These are phyloP conservation scores for Sporothrix curviconia DNA, from an alignment of 2,329 filamentous ascomycete genomes.

Conservation along the genomic window DNA sequence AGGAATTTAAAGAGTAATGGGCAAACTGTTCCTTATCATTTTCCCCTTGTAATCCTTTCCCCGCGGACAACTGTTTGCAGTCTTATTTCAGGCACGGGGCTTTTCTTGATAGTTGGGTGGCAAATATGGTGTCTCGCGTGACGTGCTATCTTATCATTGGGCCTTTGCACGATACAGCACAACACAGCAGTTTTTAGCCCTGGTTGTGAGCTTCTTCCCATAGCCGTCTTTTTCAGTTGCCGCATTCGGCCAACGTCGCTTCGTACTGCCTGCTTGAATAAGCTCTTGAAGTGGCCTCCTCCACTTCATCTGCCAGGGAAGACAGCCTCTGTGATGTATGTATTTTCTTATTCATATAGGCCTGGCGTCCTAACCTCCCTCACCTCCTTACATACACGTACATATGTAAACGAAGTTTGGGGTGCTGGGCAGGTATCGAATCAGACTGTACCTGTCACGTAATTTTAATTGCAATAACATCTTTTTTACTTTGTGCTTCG, in stretches of 20 bases:
- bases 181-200: background rate
- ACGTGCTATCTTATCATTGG: slow-evolving; percentile 8
- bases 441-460: slow-evolving; percentile 4
- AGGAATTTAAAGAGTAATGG: background rate
- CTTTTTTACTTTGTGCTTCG: background rate
- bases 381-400: background rate
- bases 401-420: no score
- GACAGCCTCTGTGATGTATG: no score
- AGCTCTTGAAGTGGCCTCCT: no score
- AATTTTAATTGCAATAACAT: background rate
- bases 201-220: background rate
- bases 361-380: background rate
- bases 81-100: background rate
- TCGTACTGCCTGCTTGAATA: background rate
- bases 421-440: background rate
- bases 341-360: no score
- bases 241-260: background rate
- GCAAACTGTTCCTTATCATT: background rate
- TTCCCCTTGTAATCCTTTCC: background rate
- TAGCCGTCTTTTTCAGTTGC: slow-evolving; percentile 3
- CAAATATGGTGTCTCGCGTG: background rate
- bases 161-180: background rate
- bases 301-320: no score
- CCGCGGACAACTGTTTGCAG: background rate
- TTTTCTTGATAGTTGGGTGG: background rate